A percentile compares a stretch with the other conserved stretches of the same genome.
Conservation (phyloP, 495 filamentous ascomycete genomes). For the Delitschia confertaspora region DNA sequence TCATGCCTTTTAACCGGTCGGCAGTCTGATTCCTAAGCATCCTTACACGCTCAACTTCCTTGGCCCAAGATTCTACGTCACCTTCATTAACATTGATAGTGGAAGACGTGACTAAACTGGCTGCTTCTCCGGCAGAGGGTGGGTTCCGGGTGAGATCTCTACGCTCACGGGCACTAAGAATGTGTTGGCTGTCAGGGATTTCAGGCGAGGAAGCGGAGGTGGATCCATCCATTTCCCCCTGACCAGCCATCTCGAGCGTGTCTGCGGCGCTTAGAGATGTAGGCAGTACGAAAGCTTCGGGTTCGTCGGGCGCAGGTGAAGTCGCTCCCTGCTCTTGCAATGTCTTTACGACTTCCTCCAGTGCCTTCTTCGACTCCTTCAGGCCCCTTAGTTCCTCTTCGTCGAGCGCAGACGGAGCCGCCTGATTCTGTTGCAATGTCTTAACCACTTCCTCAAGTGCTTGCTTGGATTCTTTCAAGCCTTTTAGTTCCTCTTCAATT, state of each 20-base stretch:
- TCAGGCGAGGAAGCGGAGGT: not conserved
- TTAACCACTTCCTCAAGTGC: slow-evolving; percentile 19
- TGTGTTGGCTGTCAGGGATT: not conserved
- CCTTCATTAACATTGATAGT: not conserved
- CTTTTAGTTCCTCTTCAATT: slow-evolving; percentile 13
- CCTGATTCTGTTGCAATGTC: slow-evolving; percentile 18
- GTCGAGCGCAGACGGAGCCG: not conserved
- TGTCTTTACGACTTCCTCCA: slow-evolving; percentile 15
- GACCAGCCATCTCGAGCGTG: not conserved
- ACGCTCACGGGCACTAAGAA: not conserved
- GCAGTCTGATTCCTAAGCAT: slow-evolving; percentile 19
- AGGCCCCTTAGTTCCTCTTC: slow-evolving; percentile 13
- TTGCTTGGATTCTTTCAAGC: slow-evolving; percentile 16
- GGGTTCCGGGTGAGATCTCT: no score
- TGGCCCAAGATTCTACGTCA: slow-evolving; percentile 14
- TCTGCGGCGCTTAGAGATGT: not conserved
- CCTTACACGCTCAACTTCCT: slow-evolving; percentile 18
- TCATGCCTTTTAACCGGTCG: slow-evolving; percentile 21
- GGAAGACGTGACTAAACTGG: slow-evolving; percentile 1
- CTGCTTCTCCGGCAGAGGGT: slow-evolving; percentile 4
- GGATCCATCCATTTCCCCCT: not conserved
- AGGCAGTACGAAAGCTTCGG: not conserved
- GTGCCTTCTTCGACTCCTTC: slow-evolving; percentile 18
- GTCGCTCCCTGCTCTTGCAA: slow-evolving; percentile 25
- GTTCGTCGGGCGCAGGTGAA: slow-evolving; percentile 1